phyloP scores from a whole-genome alignment of 2,329 filamentous ascomycete genomes.

The Arachnomyces sp. region DNA sequence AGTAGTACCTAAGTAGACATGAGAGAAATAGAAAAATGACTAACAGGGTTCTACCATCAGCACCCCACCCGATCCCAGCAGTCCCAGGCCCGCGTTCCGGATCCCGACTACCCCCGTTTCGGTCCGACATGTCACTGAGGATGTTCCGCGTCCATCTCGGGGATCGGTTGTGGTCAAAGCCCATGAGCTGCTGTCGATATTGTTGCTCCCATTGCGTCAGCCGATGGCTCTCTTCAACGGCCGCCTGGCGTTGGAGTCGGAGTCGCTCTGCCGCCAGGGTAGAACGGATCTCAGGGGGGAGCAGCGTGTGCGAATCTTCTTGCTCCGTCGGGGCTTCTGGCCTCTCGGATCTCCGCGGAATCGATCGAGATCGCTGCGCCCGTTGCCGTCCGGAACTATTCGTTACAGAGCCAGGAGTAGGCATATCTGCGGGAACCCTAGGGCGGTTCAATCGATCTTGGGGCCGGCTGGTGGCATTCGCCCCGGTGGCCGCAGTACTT shows the following conservation, averaged over 20 bases:
- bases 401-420: conserved; percentile 1
- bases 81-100: conserved; percentile 34
- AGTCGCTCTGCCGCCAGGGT: conserved; percentile 33
- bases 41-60: conserved; percentile 41
- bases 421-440: conserved; percentile 8
- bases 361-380: conserved; percentile 28
- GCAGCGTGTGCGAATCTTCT: conserved; percentile 22
- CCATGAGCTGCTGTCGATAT: conserved; percentile 26
- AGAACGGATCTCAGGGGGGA: conserved; percentile 28
- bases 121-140: conserved; percentile 28
- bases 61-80: conserved; percentile 42
- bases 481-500: background rate
- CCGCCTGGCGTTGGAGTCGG: conserved; percentile 30
- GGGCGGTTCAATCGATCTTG: background rate
- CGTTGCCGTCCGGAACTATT: conserved; percentile 14
- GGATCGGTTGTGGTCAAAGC: conserved; percentile 28
- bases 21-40: conserved; percentile 20
- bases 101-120: conserved; percentile 25
- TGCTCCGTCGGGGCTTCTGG: conserved; percentile 19
- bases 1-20: background rate
- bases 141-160: conserved; percentile 32
- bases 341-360: conserved; percentile 25
- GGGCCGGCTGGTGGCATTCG: too few species aligned
- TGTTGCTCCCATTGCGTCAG: conserved; percentile 24
- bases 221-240: conserved; percentile 27